Base-by-base conservation (phyloP, 768 basidiomycete genomes). In the Punctularia strigosozonata region DNA sequence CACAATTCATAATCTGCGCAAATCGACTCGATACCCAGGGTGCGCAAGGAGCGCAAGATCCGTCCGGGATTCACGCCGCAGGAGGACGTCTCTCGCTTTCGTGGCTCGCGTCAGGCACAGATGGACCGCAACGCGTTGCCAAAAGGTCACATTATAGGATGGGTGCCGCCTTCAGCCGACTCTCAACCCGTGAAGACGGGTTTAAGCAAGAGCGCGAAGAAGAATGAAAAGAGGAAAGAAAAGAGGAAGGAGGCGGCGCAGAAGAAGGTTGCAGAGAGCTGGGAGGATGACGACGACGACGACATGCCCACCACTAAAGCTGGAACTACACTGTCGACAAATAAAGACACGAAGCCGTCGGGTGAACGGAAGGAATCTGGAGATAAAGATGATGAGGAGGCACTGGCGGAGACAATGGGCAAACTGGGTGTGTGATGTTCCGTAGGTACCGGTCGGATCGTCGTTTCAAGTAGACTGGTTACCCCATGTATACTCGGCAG, bases 61-160 rank as follows among this genome's bases (percentile, higher is more conserved):
- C 71, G 91, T 20, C 91, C 89, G 3, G 91, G 91, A 0, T 97
- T 82, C 60, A 94, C 88, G 4, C 91, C 91, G 0, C 88, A 91
- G 59, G 91, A 97, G 58, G 91, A 97, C 59, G 72, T 92, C 6
- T 70, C 74, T n/a, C 77, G 80, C 35, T 97, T 91, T 59, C 74
- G 87, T 38, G 76, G 84, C 30, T 73, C 77, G 32, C 75, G 77
- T 38, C 85, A 88, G 55, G 68, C 76, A 37, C 75, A 78, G 53
- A 70, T 77, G 65, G 87, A 88, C 42, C 57, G 69, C 19, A 69
- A 59, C 46, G 46, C 69, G 3, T 59, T 83, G 4, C 77, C 83
- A 23, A 82, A 83, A 55, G 81, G 83, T n/a, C 80, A 84, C 50
- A 76, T 89, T 49, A 65, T 87, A 40, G 83, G 90, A 31, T 87